Base-by-base conservation (phyloP, 1,284 basidiomycete genomes). In the Microbotryum saponariae region DNA sequence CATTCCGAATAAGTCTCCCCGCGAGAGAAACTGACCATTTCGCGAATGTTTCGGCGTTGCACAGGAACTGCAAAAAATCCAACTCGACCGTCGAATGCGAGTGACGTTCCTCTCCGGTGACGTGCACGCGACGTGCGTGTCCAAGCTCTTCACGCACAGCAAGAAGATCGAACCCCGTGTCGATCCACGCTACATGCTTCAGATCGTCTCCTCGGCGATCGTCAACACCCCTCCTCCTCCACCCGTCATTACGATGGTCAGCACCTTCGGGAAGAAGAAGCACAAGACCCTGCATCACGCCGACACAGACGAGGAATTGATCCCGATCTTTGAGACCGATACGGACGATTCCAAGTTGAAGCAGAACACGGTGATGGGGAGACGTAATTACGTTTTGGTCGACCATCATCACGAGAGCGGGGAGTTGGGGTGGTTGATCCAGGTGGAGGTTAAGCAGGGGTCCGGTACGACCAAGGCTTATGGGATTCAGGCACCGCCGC, bases 41-140 rank as follows among this genome's bases (percentile, higher is more conserved):
- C 31, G 31, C 31, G 31, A n/a, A 16, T 48, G n/a, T 9, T 14
- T 25, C n/a, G 47, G 31, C 1, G 31, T 31, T 31, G 31, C 9
- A 2, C 48, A 44, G 64, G 82, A 86, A 70, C 78, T 89, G 62
- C 91, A 94, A 73, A 77, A 80, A 31, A 79, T 88, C 62, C 87
- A 91, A 0, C 75, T 77, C 51, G 75, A 76, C 52, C 82, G 82
- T 72, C 79, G 81, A 25, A 75, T 86, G 25, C 82, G 92, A 27
- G 80, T 97, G 21, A 83, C 86, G 0, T 91, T 92, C 76, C 71
- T 96, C n/a, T 87, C 86, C 0, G 92, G 92, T 3, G 91, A 97
- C 72, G 91, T 96, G 25, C 91, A 96, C 72, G 88, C 88, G 67
- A 87, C 87, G 0, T 87, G 89, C 0, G 88, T 92, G 1, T 49